A percentile compares a stretch with the other conserved stretches of the same genome.
Evolutionary conservation across 306 rosid genomes (phyloP).

Genomic region (Lotus japonicus): DNA sequence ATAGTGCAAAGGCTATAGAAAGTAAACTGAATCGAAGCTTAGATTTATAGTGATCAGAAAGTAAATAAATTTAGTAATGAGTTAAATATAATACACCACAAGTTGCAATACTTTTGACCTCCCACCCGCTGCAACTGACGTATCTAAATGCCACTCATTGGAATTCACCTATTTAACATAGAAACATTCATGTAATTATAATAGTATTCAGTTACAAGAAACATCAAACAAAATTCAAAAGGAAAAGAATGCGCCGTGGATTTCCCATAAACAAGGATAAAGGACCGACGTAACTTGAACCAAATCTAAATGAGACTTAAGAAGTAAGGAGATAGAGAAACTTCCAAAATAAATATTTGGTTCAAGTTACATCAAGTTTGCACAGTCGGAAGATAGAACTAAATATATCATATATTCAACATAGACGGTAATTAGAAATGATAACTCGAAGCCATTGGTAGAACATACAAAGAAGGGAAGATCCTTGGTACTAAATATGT

Average conservation of each 20-base stretch:
- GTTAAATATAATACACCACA: constrained; percentile 84
- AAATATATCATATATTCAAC: background rate
- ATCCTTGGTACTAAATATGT: constrained; percentile 61
- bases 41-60: background rate
- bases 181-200: background rate
- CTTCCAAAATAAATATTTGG: no score
- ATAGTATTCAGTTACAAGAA: background rate
- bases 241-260: background rate
- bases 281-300: background rate
- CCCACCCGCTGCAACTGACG: constrained; percentile 94
- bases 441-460: constrained; percentile 22
- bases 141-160: constrained; percentile 96
- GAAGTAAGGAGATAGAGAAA: background rate
- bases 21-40: background rate
- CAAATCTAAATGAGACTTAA: background rate
- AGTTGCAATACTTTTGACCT: constrained; percentile 97
- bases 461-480: constrained; percentile 91
- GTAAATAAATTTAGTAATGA: constrained; percentile 19
- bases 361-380: no score
- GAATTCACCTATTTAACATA: constrained; percentile 72
- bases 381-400: background rate
- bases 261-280: background rate
- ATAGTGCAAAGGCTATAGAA: background rate
- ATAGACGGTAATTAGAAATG: constrained; percentile 11
- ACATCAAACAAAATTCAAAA: background rate